phyloP scores from a whole-genome alignment of 2,329 filamentous ascomycete genomes.

The Stylonectria norvegica region DNA sequence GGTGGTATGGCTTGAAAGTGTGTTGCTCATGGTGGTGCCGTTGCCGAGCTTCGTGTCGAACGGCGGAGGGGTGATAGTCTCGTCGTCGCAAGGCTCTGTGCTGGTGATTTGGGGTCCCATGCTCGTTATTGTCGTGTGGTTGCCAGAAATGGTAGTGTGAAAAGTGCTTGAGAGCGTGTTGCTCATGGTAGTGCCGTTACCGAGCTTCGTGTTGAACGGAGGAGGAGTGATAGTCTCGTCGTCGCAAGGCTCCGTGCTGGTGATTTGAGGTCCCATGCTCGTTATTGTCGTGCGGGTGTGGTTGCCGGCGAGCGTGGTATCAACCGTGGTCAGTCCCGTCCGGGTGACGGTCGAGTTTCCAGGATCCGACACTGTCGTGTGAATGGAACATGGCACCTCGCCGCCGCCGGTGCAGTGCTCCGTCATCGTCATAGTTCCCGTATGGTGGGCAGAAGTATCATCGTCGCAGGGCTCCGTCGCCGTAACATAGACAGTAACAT shows the following conservation, averaged over 20 bases:
- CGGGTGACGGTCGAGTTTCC: no score
- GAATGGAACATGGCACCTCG: no score
- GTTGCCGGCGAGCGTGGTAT: background rate
- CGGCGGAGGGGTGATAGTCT: background rate
- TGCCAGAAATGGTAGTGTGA: background rate
- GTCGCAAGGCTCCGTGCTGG: conserved; percentile 4
- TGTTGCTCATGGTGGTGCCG: background rate
- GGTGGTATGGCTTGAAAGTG: background rate
- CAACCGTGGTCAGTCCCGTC: background rate
- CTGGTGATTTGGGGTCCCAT: no score
- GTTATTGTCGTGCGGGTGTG: background rate
- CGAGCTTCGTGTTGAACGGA: no score
- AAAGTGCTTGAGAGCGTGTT: no score
- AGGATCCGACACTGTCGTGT: background rate
- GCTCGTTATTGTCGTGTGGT: background rate
- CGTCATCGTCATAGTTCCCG: background rate
- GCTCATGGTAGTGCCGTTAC: no score
- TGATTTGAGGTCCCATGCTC: background rate
- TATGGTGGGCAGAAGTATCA: background rate
- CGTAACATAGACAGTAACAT: conserved; percentile 32
- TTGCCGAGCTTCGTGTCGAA: background rate
- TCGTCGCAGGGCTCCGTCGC: conserved; percentile 17
- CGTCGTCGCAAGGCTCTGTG: background rate
- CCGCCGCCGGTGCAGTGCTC: no score
- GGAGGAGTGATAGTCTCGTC: conserved; percentile 1